A percentile compares a stretch with the other conserved stretches of the same genome.
Evolutionary conservation across 768 basidiomycete species (phyloP).

Genomic region (Asterophora parasitica): DNA sequence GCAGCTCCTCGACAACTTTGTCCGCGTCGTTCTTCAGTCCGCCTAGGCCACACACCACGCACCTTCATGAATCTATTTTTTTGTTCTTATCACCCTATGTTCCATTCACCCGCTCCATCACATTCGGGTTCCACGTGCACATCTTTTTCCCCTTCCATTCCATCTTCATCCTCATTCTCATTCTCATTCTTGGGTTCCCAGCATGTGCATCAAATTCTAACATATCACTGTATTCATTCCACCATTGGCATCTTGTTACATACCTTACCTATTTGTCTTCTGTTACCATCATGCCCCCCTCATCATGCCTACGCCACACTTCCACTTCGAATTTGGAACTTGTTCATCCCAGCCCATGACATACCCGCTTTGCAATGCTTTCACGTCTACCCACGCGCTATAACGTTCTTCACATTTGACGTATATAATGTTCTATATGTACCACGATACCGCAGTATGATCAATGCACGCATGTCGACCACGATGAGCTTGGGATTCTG

Average conservation of each 20-base stretch:
- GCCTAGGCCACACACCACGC: slow-evolving; percentile 29
- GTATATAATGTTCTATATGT: slow-evolving; percentile 15
- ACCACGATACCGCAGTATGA: slow-evolving; percentile 14
- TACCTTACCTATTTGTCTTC: background rate
- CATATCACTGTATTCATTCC: slow-evolving; percentile 13
- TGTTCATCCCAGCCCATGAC: background rate
- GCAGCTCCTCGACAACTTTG: slow-evolving; percentile 54
- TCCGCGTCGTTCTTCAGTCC: slow-evolving; percentile 53
- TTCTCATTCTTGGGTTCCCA: slow-evolving; percentile 1
- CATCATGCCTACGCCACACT: too few relatives aligned
- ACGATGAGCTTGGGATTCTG: background rate
- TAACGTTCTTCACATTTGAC: slow-evolving; percentile 5
- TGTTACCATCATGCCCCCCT: too few relatives aligned
- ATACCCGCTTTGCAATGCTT: slow-evolving; percentile 8
- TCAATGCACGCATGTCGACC: slow-evolving; percentile 13
- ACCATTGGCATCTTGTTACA: slow-evolving; percentile 1
- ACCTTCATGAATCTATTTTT: background rate
- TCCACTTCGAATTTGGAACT: slow-evolving; percentile 1
- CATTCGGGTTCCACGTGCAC: slow-evolving; percentile 6
- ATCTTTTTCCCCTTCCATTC: background rate
- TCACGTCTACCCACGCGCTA: slow-evolving; percentile 1
- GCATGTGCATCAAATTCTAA: slow-evolving; percentile 4
- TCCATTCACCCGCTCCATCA: background rate
- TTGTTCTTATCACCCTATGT: background rate
- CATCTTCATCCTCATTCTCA: too few relatives aligned